Base-by-base conservation (phyloP, 2,329 filamentous ascomycete genomes). In the Fusarium chlamydosporum region DNA sequence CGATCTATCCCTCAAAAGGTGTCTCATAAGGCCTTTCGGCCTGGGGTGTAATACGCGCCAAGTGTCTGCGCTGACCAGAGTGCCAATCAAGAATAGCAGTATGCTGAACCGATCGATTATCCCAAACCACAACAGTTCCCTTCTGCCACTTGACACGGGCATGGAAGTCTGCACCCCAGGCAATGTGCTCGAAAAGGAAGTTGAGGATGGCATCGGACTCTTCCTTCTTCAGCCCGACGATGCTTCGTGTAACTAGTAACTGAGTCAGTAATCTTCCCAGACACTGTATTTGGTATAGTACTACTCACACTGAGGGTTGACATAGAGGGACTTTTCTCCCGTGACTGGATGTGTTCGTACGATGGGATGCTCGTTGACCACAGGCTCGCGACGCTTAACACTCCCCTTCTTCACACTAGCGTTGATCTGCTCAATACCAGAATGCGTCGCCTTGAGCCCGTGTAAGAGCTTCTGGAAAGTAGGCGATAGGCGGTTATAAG, bases 41-140 rank as follows among this genome's bases (percentile, higher is more conserved):
- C 80, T 95, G 92, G 0, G 93, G 92, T 6, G 92, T 95, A 74
- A 96, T 91, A 42, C 93, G 86, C 7, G 92, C 93, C 65, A 96
- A 79, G 80, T 96, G 93, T 51, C 93, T 85, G 61, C 93, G 84
- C 78, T 92, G 88, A 4, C 92, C 92, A 76, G 88, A 88, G 71
- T 91, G 88, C 93, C 93, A 97, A 77, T 96, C 93, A 5, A 95
- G 82, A 38, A 95, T 81, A 3, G 93, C 93, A 8, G 91, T 91
- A 78, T 97, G 93, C 71, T 89, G 86, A 11, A 91, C 94, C 0
- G 94, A 88, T 33, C 92, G 85, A 81, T 95, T 96, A 77, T 96
- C 93, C 92, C 92, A 96, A 1, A 95, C 89, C 3, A 96, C 91
- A 2, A 96, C 92, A 0, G 92, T 95, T n/a, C 88, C 86, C 42